Evolutionary conservation across 2,329 filamentous ascomycete species (phyloP), one percentile per base, ranked within the genome.

Genomic region (Cladosporium austrohemisphaericum): DNA sequence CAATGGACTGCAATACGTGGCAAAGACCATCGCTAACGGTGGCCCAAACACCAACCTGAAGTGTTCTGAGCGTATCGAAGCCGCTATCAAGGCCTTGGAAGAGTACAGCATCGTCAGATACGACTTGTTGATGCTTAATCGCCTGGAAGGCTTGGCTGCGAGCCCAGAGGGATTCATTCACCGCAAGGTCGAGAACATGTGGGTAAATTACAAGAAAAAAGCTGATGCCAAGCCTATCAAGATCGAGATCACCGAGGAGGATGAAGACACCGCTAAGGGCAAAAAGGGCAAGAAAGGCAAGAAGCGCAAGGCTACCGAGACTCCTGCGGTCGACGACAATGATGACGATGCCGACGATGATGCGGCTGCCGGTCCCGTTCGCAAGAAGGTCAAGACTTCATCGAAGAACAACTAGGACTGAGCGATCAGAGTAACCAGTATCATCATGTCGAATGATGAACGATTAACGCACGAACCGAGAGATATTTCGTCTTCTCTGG

Each of bases 281-380:
- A 4, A 36, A 35, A 10, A 31, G 38, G 16, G 14, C 6, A n/a
- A 13, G 16, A 44, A 35, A 16, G 32, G 32, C 32, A 16, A 13
- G 29, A 45, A 45, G 41, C 41, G 41, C 41, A 36, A 45, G 29
- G n/a, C 20, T 10, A 7, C 35, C 23, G 23, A 26, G 38, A 13
- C 29, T 4, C 20, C 22, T 26, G 23, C 36, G 2, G n/a, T 23
- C 19, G 7, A 7, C 13, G 1, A 13, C 37, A 28, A 23, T 23
- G 37, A 40, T 5, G 37, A 32, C 29, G 5, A 32, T 3, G 6
- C 29, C 11, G 29, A 13, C 6, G 29, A 32, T 32, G 29, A 32
- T n/a, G n/a, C n/a, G n/a, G n/a, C n/a, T n/a, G n/a, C n/a, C n/a
- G n/a, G n/a, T n/a, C n/a, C n/a, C n/a, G n/a, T n/a, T n/a, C 11